Base-by-base conservation (phyloP, 805 yeast species). In the Starmerella sirachaensis region DNA sequence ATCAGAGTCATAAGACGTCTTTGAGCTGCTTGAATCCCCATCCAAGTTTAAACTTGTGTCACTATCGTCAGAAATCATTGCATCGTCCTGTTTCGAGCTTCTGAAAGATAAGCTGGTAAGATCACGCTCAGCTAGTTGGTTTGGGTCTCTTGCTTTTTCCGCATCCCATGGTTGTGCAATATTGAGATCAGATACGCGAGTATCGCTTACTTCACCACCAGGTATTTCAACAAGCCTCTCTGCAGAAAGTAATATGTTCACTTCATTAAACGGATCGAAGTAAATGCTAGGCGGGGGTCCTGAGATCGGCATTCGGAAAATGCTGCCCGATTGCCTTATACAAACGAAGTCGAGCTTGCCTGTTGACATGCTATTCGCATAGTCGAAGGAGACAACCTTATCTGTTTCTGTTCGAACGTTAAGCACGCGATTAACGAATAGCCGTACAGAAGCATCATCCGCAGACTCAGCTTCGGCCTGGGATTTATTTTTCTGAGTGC, bases 251-350 rank as follows among this genome's bases (percentile, higher is more conserved):
- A 31, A 31, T 42, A 54, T 44, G 1, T 49, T 40, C 18, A 60
- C 42, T 11, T 51, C 46, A 35, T 60, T 60, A 48, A 65, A 69
- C 1, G 88, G 73, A 48, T 75, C 80, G 57, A 85, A 79, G 12
- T 63, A 64, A 7, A 79, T 54, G 7, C 75, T 65, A 25, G 74
- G 73, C 22, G 75, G 75, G 34, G 79, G 70, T 53, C 81, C 88
- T 1, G 64, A 59, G 0, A 78, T 80, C 0, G 78, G 70, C 86
- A 81, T 81, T 41, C 78, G 66, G 57, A 80, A 85, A 0, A 85
- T 76, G 37, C 82, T 78, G 3, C 96, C 96, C 1, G 93, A 80
- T 51, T 83, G 93, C 46, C 95, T 65, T 79, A 86, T 78, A 57
- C 96, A 85, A 20, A 86, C 74, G 40, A 82, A 66, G 48, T 78